phyloP scores from a whole-genome alignment of 108 stramenopile genomes.

The Chaetoceros tenuissimus region DNA sequence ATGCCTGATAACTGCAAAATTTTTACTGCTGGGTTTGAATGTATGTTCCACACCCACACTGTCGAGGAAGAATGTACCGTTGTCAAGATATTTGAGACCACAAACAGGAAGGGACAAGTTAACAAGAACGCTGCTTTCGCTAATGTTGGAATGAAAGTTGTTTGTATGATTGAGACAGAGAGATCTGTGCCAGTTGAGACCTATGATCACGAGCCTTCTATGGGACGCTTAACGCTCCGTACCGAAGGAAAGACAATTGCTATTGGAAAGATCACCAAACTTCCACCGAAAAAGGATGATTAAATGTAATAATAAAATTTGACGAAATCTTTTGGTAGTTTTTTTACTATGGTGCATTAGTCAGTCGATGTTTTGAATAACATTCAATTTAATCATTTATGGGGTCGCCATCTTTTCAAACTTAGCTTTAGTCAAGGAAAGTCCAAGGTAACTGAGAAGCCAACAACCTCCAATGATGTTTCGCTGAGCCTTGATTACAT shows the following conservation, averaged over 20 bases:
- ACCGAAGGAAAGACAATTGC: conserved; percentile 99
- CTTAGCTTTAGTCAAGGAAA: conserved; percentile 59
- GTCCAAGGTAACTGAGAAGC: conserved; percentile 61
- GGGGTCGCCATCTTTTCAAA: conserved; percentile 47
- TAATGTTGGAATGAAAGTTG: conserved; percentile 67
- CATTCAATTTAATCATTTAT: too few species aligned
- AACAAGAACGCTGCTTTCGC: conserved; percentile 79
- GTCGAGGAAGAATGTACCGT: conserved; percentile 90
- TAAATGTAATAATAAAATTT: conserved; percentile 6
- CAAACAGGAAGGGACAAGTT: conserved; percentile 66
- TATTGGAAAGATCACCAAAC: conserved; percentile 94
- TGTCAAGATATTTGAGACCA: conserved; percentile 85
- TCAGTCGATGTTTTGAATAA: background rate
- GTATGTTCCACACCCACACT: conserved; percentile 95
- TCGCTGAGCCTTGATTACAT: conserved; percentile 51
- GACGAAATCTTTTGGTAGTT: background rate
- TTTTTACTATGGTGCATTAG: background rate
- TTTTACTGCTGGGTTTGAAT: conserved; percentile 94
- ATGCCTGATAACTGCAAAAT: conserved; percentile 95
- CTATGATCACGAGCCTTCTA: conserved; percentile 84
- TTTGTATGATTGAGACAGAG: conserved; percentile 70
- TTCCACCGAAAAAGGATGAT: conserved; percentile 80
- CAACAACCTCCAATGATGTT: conserved; percentile 58
- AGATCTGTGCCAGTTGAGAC: conserved; percentile 84
- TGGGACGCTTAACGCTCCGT: conserved; percentile 97